These are phyloP conservation scores for Fomitopsis betulina DNA, from an alignment of 1,284 basidiomycete genomes.

Conservation along the genomic window DNA sequence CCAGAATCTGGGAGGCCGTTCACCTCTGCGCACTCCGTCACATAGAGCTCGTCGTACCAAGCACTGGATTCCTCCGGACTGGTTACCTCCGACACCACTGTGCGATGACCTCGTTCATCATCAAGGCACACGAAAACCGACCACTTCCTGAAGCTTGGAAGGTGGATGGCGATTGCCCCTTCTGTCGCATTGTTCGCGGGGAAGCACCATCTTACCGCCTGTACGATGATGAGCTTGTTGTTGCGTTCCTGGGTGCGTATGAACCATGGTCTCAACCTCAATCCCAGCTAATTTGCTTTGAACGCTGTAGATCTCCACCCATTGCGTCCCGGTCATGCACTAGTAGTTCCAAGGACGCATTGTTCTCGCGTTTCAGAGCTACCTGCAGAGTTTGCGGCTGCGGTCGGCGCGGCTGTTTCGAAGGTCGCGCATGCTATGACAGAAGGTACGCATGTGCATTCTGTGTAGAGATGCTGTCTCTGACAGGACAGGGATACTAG, in stretches of 20 bases:
- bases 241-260: slow-evolving; percentile 60
- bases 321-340: slow-evolving; percentile 59
- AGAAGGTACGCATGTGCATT: slow-evolving; percentile 36
- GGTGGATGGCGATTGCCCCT: slow-evolving; percentile 45
- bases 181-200: slow-evolving; percentile 57
- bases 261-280: background rate
- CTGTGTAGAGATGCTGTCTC: background rate
- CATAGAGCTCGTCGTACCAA: too few species aligned
- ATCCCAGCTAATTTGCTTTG: background rate
- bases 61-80: too few species aligned
- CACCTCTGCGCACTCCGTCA: too few species aligned
- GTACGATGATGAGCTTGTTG: slow-evolving; percentile 61
- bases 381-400: slow-evolving; percentile 54
- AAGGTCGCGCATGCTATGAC: slow-evolving; percentile 60
- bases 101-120: slow-evolving; percentile 68
- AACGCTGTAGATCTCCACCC: slow-evolving; percentile 58
- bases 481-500: slow-evolving; percentile 28
- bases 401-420: slow-evolving; percentile 53
- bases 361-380: slow-evolving; percentile 59
- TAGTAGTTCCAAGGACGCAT: slow-evolving; percentile 67
- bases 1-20: too few species aligned
- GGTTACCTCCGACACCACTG: background rate
- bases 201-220: slow-evolving; percentile 45
- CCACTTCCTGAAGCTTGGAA: slow-evolving; percentile 40
- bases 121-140: slow-evolving; percentile 54